Evolutionary conservation across 805 yeast species (phyloP).

Genomic region (Myxozyma neotropica): DNA sequence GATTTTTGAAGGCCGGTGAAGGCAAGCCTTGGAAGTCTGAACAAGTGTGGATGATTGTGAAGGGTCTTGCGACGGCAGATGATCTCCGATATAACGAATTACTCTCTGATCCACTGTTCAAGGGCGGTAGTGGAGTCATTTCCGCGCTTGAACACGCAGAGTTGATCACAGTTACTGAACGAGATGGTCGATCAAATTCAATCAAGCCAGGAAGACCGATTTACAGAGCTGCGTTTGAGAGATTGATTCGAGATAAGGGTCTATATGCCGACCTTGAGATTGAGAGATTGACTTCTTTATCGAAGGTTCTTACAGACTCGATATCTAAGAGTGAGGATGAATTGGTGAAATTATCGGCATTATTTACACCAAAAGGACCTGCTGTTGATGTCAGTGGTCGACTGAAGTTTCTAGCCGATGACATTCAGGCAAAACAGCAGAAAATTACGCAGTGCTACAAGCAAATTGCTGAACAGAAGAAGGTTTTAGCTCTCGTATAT

Average conservation of each 20-base stretch:
- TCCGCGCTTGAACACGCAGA: slow-evolving; percentile 78
- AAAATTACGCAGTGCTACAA: slow-evolving; percentile 54
- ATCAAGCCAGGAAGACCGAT: slow-evolving; percentile 84
- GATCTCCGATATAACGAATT: slow-evolving; percentile 40
- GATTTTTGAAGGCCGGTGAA: slow-evolving; percentile 52
- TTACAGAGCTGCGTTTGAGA: slow-evolving; percentile 74
- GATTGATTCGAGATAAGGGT: slow-evolving; percentile 59
- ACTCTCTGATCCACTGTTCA: slow-evolving; percentile 41
- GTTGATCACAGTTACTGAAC: slow-evolving; percentile 68
- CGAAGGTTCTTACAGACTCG: slow-evolving; percentile 61
- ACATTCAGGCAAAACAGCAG: slow-evolving; percentile 63
- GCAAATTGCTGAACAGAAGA: slow-evolving; percentile 36
- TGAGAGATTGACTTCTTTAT: slow-evolving; percentile 56
- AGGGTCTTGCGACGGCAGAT: slow-evolving; percentile 56
- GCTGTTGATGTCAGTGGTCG: slow-evolving; percentile 62
- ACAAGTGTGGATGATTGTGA: slow-evolving; percentile 86
- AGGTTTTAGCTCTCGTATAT: slow-evolving; percentile 26
- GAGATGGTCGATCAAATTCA: slow-evolving; percentile 64
- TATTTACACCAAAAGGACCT: slow-evolving; percentile 38
- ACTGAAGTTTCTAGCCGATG: slow-evolving; percentile 64
- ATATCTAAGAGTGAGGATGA: slow-evolving; percentile 73
- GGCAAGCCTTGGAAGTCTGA: slow-evolving; percentile 63
- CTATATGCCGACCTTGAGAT: slow-evolving; percentile 66
- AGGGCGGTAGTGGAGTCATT: slow-evolving; percentile 49
- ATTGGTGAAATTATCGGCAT: slow-evolving; percentile 44